Conservation (phyloP, 208 protist genomes). For the Wallacemonas collosoma region DNA sequence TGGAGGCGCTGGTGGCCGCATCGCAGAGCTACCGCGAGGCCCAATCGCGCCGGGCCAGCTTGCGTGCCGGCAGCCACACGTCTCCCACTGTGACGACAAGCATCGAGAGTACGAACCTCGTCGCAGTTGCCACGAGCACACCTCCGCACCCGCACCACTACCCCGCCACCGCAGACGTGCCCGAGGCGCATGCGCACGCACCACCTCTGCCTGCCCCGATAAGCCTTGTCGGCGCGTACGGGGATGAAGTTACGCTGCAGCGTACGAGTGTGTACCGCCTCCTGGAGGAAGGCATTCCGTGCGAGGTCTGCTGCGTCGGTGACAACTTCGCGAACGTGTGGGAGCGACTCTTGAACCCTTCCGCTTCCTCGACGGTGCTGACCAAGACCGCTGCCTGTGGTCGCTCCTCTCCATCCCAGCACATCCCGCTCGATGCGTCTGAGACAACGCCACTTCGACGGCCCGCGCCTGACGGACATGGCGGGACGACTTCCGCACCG, state of each 20-base stretch:
- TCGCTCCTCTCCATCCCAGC: background rate
- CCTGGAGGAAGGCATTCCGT: constrained; percentile 69
- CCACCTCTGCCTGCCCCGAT: constrained; percentile 25
- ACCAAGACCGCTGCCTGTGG: background rate
- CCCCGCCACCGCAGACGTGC: constrained; percentile 5
- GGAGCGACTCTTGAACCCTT: constrained; percentile 5
- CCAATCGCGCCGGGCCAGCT: constrained; percentile 10
- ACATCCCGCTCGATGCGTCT: no score
- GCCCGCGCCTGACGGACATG: background rate
- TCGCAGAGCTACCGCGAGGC: background rate
- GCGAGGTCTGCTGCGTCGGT: constrained; percentile 60
- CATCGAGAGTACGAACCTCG: constrained; percentile 7
- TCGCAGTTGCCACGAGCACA: background rate
- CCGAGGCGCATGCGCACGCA: background rate
- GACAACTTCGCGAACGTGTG: constrained; percentile 24
- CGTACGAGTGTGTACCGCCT: constrained; percentile 52
- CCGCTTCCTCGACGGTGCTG: background rate
- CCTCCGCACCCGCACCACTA: background rate
- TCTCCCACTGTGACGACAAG: background rate
- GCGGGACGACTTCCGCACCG: background rate
- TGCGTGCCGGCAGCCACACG: background rate
- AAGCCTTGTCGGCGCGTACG: constrained; percentile 61
- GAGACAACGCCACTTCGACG: constrained; percentile 1
- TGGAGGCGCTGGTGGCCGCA: constrained; percentile 16
- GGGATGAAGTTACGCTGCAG: constrained; percentile 67